Evolutionary conservation across 495 filamentous ascomycete genomes (phyloP).

Genomic region (Talaromyces ruber): DNA sequence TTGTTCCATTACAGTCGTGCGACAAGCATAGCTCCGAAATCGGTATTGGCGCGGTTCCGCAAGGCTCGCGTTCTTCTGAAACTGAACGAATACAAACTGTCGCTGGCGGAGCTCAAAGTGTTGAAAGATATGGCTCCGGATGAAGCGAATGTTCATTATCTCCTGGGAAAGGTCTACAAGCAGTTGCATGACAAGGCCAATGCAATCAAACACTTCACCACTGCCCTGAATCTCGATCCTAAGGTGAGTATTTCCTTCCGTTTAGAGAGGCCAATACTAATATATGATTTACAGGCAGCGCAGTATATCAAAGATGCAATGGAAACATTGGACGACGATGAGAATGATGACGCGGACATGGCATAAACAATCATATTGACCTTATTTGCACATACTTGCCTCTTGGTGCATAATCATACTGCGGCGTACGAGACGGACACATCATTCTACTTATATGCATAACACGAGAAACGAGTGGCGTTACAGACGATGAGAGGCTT

Average conservation of each 20-base stretch:
- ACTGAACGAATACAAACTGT: constrained; percentile 59
- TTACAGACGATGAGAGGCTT: not conserved
- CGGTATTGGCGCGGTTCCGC: constrained; percentile 76
- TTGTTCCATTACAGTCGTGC: constrained; percentile 73
- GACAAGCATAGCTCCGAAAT: constrained; percentile 69
- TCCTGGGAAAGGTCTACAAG: constrained; percentile 83
- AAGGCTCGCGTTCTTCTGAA: constrained; percentile 83
- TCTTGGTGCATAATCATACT: not conserved
- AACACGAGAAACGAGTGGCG: constrained; percentile 2
- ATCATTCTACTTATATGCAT: constrained; percentile 5
- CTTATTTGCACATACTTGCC: constrained; percentile 2
- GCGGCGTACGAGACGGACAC: not conserved
- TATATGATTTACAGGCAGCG: constrained; percentile 59
- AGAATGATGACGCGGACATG: constrained; percentile 62
- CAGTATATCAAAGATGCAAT: constrained; percentile 89
- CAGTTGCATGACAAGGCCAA: constrained; percentile 63
- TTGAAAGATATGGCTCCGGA: constrained; percentile 87
- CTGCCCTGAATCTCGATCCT: constrained; percentile 89
- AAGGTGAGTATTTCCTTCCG: constrained; percentile 56
- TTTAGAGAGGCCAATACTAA: constrained; percentile 13
- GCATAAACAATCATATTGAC: constrained; percentile 14
- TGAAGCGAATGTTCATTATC: constrained; percentile 91
- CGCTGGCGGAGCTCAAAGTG: constrained; percentile 68
- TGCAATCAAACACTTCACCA: constrained; percentile 87
- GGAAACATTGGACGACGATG: constrained; percentile 78